Evolutionary conservation across 495 filamentous ascomycete genomes (phyloP).

Genomic region (Podospora anserina): DNA sequence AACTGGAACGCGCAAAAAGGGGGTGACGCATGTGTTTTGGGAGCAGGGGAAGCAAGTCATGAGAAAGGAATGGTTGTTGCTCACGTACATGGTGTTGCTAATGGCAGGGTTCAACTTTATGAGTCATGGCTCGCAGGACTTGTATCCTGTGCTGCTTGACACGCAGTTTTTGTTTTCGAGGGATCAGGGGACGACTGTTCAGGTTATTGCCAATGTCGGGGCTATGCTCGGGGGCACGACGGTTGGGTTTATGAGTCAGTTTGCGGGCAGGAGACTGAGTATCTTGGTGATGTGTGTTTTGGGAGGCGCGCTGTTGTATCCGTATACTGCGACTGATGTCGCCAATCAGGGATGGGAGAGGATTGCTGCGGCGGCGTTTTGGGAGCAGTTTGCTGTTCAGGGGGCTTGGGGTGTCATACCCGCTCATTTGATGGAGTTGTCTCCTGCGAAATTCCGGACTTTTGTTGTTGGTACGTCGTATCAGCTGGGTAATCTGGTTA

Average conservation of each 20-base stretch:
- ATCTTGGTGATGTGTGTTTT: slow-evolving; percentile 61
- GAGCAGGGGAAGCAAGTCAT: neutral
- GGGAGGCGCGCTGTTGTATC: slow-evolving; percentile 61
- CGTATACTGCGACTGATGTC: slow-evolving; percentile 65
- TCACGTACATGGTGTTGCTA: slow-evolving; percentile 75
- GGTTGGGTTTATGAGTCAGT: slow-evolving; percentile 74
- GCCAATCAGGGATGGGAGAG: slow-evolving; percentile 28
- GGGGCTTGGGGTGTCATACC: slow-evolving; percentile 83
- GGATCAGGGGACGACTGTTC: slow-evolving; percentile 74
- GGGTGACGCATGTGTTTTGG: neutral
- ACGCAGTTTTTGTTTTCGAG: slow-evolving; percentile 71
- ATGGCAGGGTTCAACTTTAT: slow-evolving; percentile 94
- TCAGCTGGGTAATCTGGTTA: slow-evolving; percentile 82
- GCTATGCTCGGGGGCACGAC: slow-evolving; percentile 74
- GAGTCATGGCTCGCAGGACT: slow-evolving; percentile 89
- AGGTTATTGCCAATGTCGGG: slow-evolving; percentile 81
- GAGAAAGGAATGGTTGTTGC: slow-evolving; percentile 69
- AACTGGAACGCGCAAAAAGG: neutral
- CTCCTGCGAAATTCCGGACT: slow-evolving; percentile 75
- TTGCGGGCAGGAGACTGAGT: slow-evolving; percentile 76
- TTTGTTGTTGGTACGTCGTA: slow-evolving; percentile 82
- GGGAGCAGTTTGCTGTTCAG: slow-evolving; percentile 87
- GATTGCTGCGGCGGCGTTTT: slow-evolving; percentile 82
- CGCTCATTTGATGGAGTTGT: slow-evolving; percentile 85
- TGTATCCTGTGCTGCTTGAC: slow-evolving; percentile 81